Evolutionary conservation across 2,329 filamentous ascomycete genomes (phyloP), one percentile per base, ranked within the genome.

Genomic region (Curvularia sp.): DNA sequence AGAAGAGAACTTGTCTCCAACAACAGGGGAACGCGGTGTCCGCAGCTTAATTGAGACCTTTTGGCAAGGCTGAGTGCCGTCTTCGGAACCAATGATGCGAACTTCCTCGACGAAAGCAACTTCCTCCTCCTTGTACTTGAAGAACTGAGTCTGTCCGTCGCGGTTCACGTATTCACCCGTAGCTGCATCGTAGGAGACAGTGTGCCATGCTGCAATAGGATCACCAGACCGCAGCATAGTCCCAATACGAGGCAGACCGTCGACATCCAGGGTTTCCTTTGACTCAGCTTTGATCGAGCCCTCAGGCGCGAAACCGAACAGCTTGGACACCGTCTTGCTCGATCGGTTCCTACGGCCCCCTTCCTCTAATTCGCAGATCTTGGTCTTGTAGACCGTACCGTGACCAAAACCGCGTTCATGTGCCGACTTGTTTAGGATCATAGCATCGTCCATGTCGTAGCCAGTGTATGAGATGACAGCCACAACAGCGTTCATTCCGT

Each of bases 401-500:
- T 98, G 88, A 38, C 93, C 94, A 72, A 99, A 98, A 13, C 95
- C 95, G 67, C 95, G 88, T 79, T 99, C 95, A 77, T 97, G 92
- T 2, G 94, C 89, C 20, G 93, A 97, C 78, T 98, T 98, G 83
- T 98, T 98, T 75, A 99, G 84, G 75, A 99, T 98, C 94, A 98
- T 98, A 75, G 95, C 95, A 80, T 99, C 95, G 84, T 99, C 95
- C 95, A 99, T 99, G 84, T 99, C 95, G 80, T 98, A 99, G 51
- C 94, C 95, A 1, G 94, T 98, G 78, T 99, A 99, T 0, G 94
- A 97, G 64, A 99, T 97, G 77, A 99, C 96, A 58, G 95, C 95
- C 58, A 99, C 95, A 39, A 98, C 88, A 8, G 93, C 92, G 72
- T 99, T 99, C 72, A 88, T 93, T 28, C 95, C 95, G 75, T 98